Percentiles rank a stretch among this genome's conserved stretches.
These are phyloP conservation scores for Botrytis cinerea DNA, from an alignment of 2,329 filamentous ascomycete species.

Conservation along the genomic window DNA sequence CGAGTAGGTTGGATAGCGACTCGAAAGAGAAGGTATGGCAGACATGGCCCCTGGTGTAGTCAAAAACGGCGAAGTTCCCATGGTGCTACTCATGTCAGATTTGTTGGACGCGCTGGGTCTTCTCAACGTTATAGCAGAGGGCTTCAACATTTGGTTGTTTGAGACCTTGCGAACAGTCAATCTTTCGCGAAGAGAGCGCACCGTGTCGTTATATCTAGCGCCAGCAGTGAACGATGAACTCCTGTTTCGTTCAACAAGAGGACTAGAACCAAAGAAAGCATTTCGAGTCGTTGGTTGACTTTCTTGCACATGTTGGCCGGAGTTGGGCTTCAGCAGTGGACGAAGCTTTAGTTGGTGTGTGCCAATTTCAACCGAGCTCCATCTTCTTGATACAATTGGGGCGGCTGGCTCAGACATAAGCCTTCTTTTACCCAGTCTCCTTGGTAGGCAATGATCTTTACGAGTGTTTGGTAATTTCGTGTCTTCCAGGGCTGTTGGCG, in stretches of 20 bases:
- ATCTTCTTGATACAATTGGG: constrained; percentile 31
- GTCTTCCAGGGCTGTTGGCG: constrained; percentile 27
- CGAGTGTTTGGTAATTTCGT: not conserved
- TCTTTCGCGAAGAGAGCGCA: constrained; percentile 32
- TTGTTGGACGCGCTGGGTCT: constrained; percentile 29
- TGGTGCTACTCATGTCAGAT: not conserved
- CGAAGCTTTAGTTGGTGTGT: constrained; percentile 23
- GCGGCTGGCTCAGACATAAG: constrained; percentile 19
- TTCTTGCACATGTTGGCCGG: not conserved
- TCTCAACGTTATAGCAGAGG: constrained; percentile 35
- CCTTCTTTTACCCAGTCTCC: not conserved
- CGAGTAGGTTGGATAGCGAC: not conserved
- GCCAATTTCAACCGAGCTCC: constrained; percentile 37
- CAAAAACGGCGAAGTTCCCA: constrained; percentile 5
- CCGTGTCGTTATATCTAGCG: constrained; percentile 29
- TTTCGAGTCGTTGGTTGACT: not conserved
- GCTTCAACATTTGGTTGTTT: constrained; percentile 22
- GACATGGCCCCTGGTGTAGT: not conserved
- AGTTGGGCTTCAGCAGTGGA: not conserved
- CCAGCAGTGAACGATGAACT: constrained; percentile 29
- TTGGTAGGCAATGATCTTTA: not conserved
- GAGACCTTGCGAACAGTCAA: constrained; percentile 31
- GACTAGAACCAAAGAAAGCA: constrained; percentile 13
- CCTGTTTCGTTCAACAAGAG: constrained; percentile 21
- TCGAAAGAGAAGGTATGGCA: not conserved